A percentile compares a stretch with the other conserved stretches of the same genome.
phyloP scores from a whole-genome alignment of 352 stramenopile genomes.

The Pythium scleroteichum region DNA sequence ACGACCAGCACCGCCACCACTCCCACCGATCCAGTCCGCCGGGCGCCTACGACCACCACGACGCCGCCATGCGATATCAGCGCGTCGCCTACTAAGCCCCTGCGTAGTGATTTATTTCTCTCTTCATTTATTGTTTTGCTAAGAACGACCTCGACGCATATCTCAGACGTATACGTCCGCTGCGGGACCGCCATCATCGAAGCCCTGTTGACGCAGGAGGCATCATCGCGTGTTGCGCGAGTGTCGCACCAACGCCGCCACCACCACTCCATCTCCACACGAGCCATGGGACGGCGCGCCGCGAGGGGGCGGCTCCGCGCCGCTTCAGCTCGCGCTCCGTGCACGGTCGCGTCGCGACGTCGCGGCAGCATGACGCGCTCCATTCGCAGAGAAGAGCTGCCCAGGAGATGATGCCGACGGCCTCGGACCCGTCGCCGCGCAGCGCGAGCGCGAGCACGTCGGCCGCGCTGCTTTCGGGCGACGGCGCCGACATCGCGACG shows the following conservation, averaged over 20 bases:
- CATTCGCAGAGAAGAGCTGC: background rate
- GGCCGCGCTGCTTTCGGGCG: constrained; percentile 42
- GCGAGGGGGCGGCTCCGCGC: background rate
- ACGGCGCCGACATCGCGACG: constrained; percentile 62
- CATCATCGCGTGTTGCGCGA: constrained; percentile 1
- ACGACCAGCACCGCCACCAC: constrained; percentile 6
- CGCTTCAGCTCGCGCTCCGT: constrained; percentile 1
- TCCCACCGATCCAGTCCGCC: constrained; percentile 8
- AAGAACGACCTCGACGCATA: no score
- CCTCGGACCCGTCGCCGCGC: constrained; percentile 8
- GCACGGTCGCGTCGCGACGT: no score
- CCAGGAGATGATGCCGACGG: constrained; percentile 1
- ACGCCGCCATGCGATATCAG: constrained; percentile 25
- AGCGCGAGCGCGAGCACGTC: constrained; percentile 7
- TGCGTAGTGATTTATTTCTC: constrained; percentile 5
- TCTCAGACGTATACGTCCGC: no score
- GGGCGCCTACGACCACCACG: constrained; percentile 20
- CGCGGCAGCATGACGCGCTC: background rate
- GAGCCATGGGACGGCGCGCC: background rate
- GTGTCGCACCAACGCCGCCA: background rate
- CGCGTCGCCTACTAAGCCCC: constrained; percentile 20
- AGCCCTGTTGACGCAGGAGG: no score
- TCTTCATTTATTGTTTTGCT: constrained; percentile 8
- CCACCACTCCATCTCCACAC: background rate
- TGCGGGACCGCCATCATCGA: no score